phyloP scores from a whole-genome alignment of 208 protist species.

The Trichomonas vaginalis region DNA sequence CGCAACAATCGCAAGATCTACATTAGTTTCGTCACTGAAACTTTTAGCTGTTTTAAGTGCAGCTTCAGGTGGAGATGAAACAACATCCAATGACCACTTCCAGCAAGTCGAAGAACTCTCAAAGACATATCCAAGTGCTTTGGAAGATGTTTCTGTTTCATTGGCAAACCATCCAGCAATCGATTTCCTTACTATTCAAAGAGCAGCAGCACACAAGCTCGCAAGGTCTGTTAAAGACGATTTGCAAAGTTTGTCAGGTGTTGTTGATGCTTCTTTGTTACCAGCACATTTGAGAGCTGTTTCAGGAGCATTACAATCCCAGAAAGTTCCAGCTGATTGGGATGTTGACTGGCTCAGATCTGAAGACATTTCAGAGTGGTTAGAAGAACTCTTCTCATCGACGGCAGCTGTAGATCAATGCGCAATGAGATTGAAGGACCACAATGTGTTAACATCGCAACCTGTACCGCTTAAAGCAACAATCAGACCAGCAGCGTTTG shows the following conservation, averaged over 20 bases:
- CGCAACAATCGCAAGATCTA: neutral
- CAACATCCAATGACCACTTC: neutral
- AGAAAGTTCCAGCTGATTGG: neutral
- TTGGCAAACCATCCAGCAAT: neutral
- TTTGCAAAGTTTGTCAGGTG: neutral
- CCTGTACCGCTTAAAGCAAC: neutral
- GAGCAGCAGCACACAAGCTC: neutral
- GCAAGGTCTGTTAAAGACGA: neutral
- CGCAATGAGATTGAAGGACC: neutral
- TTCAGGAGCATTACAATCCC: neutral
- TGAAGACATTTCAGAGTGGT: neutral
- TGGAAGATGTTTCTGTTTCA: neutral
- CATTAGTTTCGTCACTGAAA: neutral
- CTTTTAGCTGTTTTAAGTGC: neutral
- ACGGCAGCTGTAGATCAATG: neutral
- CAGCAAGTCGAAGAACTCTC: neutral
- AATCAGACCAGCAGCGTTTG: neutral
- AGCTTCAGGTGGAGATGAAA: neutral
- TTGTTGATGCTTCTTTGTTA: neutral
- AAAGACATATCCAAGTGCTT: neutral
- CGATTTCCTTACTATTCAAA: neutral
- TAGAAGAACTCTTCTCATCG: neutral
- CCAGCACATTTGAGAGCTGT: neutral
- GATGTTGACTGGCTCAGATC: neutral
- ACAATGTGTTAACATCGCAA: neutral